Conservation (phyloP, 2,329 filamentous ascomycete species). For the Seiridium unicorne region DNA sequence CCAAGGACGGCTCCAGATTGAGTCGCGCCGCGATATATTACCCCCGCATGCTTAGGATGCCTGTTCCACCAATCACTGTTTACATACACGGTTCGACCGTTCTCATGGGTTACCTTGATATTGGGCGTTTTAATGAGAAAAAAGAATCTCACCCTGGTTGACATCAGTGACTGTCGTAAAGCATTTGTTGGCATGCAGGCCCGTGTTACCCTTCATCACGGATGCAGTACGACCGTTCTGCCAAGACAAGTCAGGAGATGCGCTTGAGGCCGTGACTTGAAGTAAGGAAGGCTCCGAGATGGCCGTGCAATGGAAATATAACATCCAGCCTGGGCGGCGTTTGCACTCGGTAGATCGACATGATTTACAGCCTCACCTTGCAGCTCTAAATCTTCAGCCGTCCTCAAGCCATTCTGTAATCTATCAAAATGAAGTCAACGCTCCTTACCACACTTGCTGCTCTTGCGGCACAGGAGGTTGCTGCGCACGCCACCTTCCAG, state of each 20-base stretch:
- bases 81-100: not conserved
- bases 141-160: not conserved
- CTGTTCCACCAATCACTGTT: slow-evolving; percentile 4
- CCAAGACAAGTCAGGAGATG: slow-evolving; percentile 3
- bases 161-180: not conserved
- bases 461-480: slow-evolving; percentile 32
- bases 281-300: not conserved
- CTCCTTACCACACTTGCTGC: slow-evolving; percentile 24
- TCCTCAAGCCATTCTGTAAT: not conserved
- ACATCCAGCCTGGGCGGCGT: not conserved
- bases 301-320: not conserved
- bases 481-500: slow-evolving; percentile 51
- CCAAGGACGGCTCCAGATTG: slow-evolving; percentile 5
- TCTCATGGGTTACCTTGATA: not conserved
- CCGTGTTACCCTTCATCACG: not conserved
- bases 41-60: not conserved
- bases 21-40: slow-evolving; percentile 6
- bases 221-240: slow-evolving; percentile 2
- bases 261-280: not conserved
- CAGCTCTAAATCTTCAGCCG: not conserved
- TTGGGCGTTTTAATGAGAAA: not conserved
- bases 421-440: slow-evolving; percentile 28
- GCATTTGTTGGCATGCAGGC: not conserved
- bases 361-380: not conserved
- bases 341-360: not conserved